These are phyloP conservation scores for Umbelopsis vinacea DNA, from an alignment of 192 early-diverging fungal species.

Conservation along the genomic window DNA sequence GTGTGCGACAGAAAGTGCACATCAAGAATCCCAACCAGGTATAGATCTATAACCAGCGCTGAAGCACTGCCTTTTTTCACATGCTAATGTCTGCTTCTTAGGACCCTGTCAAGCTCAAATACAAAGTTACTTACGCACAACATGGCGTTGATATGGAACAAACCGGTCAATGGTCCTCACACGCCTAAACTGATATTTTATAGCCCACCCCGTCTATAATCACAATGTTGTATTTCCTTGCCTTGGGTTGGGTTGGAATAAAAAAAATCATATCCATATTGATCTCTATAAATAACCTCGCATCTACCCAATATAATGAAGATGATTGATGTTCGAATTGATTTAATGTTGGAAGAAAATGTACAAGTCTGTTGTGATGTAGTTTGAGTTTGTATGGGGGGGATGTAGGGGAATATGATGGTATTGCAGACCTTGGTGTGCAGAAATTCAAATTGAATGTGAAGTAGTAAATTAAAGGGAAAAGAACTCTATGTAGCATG, in stretches of 20 bases:
- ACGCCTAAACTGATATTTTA: not conserved
- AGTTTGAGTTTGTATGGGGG: not conserved
- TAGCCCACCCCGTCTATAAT: no score
- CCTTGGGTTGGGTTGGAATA: not conserved
- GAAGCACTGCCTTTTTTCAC: no score
- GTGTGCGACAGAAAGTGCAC: slow-evolving; percentile 45
- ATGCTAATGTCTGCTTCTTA: not conserved
- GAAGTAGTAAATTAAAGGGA: slow-evolving; percentile 7
- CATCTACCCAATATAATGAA: not conserved
- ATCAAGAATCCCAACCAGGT: slow-evolving; percentile 41
- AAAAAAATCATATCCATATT: not conserved
- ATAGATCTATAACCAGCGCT: no score
- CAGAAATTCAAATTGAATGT: not conserved
- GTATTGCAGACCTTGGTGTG: not conserved
- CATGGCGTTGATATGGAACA: slow-evolving; percentile 52
- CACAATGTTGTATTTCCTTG: no score
- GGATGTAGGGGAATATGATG: slow-evolving; percentile 4
- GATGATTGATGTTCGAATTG: not conserved
- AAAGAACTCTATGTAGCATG: slow-evolving; percentile 6
- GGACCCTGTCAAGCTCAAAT: slow-evolving; percentile 43
- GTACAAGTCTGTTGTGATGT: slow-evolving; percentile 16
- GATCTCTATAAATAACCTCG: not conserved
- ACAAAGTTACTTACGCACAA: slow-evolving; percentile 51
- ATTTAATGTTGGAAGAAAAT: slow-evolving; percentile 16
- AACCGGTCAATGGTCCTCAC: slow-evolving; percentile 32